Evolutionary conservation across 331 rosid genomes (phyloP).

Genomic region (Cucumis variabilis): DNA sequence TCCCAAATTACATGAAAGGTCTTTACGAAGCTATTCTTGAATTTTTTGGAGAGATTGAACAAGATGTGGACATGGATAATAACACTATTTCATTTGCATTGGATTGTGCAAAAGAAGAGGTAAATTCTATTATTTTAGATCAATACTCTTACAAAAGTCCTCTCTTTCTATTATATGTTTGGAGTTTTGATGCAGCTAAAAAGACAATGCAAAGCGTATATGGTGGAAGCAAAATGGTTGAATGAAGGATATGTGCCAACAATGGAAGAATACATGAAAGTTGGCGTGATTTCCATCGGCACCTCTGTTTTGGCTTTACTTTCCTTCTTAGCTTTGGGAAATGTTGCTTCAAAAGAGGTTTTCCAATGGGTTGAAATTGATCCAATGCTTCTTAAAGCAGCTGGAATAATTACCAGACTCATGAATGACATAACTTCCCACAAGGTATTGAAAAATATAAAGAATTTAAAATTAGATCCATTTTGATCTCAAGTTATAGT

Average conservation of each 20-base stretch:
- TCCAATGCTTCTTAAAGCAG: neutral
- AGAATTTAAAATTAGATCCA: too few species aligned
- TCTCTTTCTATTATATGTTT: too few species aligned
- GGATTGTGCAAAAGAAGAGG: neutral
- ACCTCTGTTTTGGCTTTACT: neutral
- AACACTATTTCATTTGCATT: neutral
- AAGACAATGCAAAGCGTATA: neutral
- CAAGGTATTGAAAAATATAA: neutral
- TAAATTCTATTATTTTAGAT: neutral
- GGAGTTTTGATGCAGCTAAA: neutral
- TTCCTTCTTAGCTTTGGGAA: neutral
- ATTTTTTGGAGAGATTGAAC: neutral
- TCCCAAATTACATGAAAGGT: neutral
- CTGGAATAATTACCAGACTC: neutral
- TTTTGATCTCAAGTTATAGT: too few species aligned
- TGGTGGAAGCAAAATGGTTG: slow-evolving; percentile 8
- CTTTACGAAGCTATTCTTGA: neutral
- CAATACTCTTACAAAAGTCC: too few species aligned
- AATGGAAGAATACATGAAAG: neutral
- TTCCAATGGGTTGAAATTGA: neutral
- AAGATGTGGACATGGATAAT: neutral
- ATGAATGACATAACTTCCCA: slow-evolving; percentile 13
- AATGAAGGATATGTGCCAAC: neutral
- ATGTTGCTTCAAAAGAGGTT: neutral
- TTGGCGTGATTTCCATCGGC: neutral